Percentiles rank a stretch among this genome's conserved stretches.
Evolutionary conservation across 1,284 basidiomycete genomes (phyloP).

Genomic region (Tranzscheliella williamsii): DNA sequence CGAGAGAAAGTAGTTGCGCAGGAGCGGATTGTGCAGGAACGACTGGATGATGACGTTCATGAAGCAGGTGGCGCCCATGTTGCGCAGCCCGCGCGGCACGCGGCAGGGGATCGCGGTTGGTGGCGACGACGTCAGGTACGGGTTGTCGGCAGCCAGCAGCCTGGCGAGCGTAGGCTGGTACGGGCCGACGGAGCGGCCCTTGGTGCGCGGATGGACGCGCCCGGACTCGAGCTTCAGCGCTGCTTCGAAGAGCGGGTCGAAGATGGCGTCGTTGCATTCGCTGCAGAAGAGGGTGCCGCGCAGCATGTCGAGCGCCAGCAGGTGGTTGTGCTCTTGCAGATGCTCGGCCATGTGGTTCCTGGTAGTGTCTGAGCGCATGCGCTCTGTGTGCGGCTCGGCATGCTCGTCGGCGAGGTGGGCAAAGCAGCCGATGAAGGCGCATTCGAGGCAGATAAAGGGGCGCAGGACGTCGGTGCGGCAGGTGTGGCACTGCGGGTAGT

Average conservation of each 20-base stretch:
- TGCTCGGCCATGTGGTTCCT: slow-evolving; percentile 34
- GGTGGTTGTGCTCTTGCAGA: slow-evolving; percentile 7
- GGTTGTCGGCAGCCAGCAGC: slow-evolving; percentile 11
- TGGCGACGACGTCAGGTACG: slow-evolving; percentile 21
- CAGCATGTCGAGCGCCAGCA: slow-evolving; percentile 50
- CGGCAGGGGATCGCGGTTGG: slow-evolving; percentile 10
- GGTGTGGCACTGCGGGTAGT: slow-evolving; percentile 48
- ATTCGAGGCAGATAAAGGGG: slow-evolving; percentile 57
- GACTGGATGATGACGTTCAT: slow-evolving; percentile 89
- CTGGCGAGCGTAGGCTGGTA: slow-evolving; percentile 6
- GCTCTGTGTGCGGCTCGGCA: slow-evolving; percentile 1
- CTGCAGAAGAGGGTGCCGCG: slow-evolving; percentile 55
- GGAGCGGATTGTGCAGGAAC: slow-evolving; percentile 87
- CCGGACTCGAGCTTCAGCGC: slow-evolving; percentile 24
- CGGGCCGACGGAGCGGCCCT: slow-evolving; percentile 20
- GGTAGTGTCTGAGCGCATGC: neutral
- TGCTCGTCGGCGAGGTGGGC: slow-evolving; percentile 16
- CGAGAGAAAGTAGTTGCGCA: slow-evolving; percentile 85
- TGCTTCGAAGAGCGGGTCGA: slow-evolving; percentile 49
- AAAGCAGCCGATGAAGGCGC: slow-evolving; percentile 52
- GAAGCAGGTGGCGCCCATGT: slow-evolving; percentile 93
- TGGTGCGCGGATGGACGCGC: slow-evolving; percentile 9
- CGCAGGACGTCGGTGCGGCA: slow-evolving; percentile 48
- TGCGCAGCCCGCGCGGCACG: slow-evolving; percentile 84
- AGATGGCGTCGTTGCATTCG: slow-evolving; percentile 52